Base-by-base conservation (phyloP, 2,329 filamentous ascomycete genomes). In the Alternaria postmessia region DNA sequence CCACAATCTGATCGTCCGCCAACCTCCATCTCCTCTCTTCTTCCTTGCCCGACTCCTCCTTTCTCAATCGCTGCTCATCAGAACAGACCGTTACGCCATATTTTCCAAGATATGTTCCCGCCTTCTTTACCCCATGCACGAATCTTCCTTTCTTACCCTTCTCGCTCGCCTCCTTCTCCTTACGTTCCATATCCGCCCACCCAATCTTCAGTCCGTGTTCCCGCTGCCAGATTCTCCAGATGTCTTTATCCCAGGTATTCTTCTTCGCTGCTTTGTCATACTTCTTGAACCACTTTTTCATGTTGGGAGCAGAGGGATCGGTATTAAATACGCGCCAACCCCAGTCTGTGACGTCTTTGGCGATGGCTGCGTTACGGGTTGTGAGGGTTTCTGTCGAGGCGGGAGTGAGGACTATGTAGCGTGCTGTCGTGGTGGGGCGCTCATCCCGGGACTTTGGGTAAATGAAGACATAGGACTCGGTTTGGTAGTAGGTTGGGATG, bases 211-310 rank as follows among this genome's bases (percentile, higher is more conserved):
- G 12, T 3, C 51, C 51, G 26, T 48, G 41, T 20, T 62, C 55
- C 4, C 55, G 22, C 46, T 62, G 55, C 55, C 55, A 62, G 3
- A 62, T 59, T 0, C 28, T 30, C 59, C 59, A 62, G 1, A 59
- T 16, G 36, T 59, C 59, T 1, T 52, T 41, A 0, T 59, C 34
- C 55, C 59, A 62, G 3, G 28, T 18, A 5, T 38, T 39, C 4
- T 42, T 18, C 14, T 12, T 41, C 2, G 44, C 46, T 24, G 32
- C 36, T 3, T 26, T 12, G 11, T 47, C 5, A 3, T 62, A 62
- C 11, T 26, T 18, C 0, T 20, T 22, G 20, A 47, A 52, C 59
- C 59, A 62, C 2, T 41, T 22, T 2, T n/a, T 12, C 26, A 44
- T 53, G 12, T 16, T 32, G n/a, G 41, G 32, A 4, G 18, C 12